Percentiles rank a stretch among this genome's conserved stretches.
Evolutionary conservation across 2,329 filamentous ascomycete genomes (phyloP).

Genomic region (Paecilomyces niveus): DNA sequence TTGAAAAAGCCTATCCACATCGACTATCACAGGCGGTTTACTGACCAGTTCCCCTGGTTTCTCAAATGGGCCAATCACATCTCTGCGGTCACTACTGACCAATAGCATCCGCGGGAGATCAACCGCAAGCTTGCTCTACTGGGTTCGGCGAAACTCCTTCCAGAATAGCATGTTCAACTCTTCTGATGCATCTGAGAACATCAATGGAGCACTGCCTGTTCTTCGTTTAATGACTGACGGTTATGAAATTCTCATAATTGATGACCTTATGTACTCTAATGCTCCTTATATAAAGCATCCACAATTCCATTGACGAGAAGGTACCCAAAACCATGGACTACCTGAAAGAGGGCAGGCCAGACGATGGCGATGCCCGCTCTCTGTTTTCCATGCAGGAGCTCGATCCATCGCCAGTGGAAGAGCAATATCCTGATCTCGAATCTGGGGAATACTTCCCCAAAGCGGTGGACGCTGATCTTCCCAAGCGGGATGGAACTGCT

Average conservation of each 20-base stretch:
- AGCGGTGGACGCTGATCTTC: slow-evolving; percentile 10
- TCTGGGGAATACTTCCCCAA: slow-evolving; percentile 42
- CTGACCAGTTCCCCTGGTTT: not conserved
- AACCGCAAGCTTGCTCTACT: not conserved
- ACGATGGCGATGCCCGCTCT: slow-evolving; percentile 36
- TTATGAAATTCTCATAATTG: not conserved
- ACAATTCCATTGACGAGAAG: not conserved
- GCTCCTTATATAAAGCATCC: not conserved
- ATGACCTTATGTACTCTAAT: not conserved
- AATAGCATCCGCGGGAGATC: not conserved
- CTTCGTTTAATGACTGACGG: not conserved
- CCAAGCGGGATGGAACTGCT: slow-evolving; percentile 4
- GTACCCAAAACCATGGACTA: not conserved
- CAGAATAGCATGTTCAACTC: not conserved
- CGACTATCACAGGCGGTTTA: not conserved
- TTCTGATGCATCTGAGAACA: not conserved
- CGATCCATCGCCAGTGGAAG: slow-evolving; percentile 73
- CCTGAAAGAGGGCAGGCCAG: slow-evolving; percentile 10
- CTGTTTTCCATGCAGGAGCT: slow-evolving; percentile 65
- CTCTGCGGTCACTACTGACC: not conserved
- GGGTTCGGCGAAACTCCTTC: not conserved
- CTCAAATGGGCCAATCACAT: not conserved
- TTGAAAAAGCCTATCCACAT: not conserved
- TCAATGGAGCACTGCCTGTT: not conserved
- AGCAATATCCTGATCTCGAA: slow-evolving; percentile 40